Evolutionary conservation across 768 basidiomycete genomes (phyloP).

Genomic region (Lactarius akahatsu): DNA sequence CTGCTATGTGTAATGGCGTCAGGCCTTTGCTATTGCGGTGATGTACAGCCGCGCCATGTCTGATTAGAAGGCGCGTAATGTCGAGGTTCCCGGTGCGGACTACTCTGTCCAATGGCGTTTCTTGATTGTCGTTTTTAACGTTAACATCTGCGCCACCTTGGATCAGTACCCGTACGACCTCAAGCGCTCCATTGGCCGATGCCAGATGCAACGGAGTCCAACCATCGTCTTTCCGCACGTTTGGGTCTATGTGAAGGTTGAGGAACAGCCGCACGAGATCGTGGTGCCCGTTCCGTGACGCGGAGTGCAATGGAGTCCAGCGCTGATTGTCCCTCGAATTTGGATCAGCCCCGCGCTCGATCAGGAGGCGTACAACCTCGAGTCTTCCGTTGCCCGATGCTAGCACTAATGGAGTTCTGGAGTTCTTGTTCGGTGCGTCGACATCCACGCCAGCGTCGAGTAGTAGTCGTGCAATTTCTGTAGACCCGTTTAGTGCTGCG

Average conservation of each 20-base stretch:
- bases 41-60: not conserved
- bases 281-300: not conserved
- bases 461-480: not conserved
- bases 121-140: not conserved
- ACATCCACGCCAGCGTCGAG: constrained; percentile 1
- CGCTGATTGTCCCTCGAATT: not conserved
- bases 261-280: constrained; percentile 10
- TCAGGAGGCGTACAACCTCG: constrained; percentile 3
- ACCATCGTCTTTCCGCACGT: constrained; percentile 2
- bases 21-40: not conserved
- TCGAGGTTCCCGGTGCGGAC: not conserved
- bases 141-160: not conserved
- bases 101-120: constrained; percentile 14
- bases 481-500: not conserved
- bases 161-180: not conserved
- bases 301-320: not conserved
- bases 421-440: not conserved
- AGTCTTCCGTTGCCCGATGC: constrained; percentile 2
- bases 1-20: not conserved
- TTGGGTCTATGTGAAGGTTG: not conserved
- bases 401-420: not conserved
- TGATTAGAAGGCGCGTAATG: not conserved
- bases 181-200: not conserved
- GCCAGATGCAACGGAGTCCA: constrained; percentile 18
- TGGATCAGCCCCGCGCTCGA: not conserved